phyloP scores from a whole-genome alignment of 1,284 basidiomycete species.

The Rhodofomes roseus region DNA sequence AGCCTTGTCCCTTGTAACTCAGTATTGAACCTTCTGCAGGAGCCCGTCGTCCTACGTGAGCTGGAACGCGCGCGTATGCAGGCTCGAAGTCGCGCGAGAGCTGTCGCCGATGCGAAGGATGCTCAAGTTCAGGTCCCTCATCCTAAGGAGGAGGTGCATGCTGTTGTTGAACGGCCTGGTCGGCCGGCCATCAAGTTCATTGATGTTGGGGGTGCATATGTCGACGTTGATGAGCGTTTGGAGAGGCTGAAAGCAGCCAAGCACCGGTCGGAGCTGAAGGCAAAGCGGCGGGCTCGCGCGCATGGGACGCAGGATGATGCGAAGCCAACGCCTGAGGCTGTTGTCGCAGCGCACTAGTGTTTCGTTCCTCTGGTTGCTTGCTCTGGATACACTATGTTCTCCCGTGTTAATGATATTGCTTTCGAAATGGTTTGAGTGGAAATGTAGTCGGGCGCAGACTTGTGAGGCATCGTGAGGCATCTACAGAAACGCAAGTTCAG shows the following conservation, averaged over 20 bases:
- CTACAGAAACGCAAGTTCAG: not conserved
- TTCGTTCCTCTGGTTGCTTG: not conserved
- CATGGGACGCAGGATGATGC: not conserved
- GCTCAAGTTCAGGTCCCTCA: constrained; percentile 4
- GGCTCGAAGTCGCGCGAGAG: constrained; percentile 23
- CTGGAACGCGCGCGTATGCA: constrained; percentile 38
- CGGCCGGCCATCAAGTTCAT: constrained; percentile 57
- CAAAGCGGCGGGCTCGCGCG: constrained; percentile 7
- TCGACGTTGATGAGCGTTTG: constrained; percentile 50
- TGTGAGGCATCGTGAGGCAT: too few relatives aligned
- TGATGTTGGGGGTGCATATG: constrained; percentile 66
- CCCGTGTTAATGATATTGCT: not conserved
- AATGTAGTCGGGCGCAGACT: too few relatives aligned
- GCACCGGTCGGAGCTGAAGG: constrained; percentile 37
- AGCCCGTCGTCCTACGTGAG: constrained; percentile 50
- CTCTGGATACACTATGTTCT: not conserved
- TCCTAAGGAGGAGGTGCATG: constrained; percentile 7
- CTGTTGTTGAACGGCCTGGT: constrained; percentile 29
- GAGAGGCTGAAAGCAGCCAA: constrained; percentile 46
- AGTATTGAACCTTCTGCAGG: constrained; percentile 32
- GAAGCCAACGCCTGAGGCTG: not conserved
- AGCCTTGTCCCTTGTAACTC: not conserved
- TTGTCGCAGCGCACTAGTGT: not conserved
- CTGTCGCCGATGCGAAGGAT: constrained; percentile 32
- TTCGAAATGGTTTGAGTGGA: too few relatives aligned